Evolutionary conservation across 2,329 filamentous ascomycete species (phyloP).

Genomic region (Shiraia sp.): DNA sequence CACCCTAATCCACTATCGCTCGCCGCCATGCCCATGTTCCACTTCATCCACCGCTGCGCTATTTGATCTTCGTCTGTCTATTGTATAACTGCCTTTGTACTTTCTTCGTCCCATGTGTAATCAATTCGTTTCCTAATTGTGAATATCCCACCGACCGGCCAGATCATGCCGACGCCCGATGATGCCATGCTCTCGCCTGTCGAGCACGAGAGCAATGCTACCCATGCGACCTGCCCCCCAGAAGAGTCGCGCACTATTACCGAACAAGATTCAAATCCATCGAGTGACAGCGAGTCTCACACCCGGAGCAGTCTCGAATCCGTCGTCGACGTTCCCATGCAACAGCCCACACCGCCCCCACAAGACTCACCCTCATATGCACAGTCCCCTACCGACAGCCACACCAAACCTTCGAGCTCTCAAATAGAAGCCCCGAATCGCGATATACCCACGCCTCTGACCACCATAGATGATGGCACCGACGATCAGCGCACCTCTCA

Average conservation of each 20-base stretch:
- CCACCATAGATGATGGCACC: conserved; percentile 37
- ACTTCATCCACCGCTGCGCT: conserved; percentile 12
- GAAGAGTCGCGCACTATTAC: conserved; percentile 43
- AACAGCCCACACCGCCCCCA: conserved; percentile 44
- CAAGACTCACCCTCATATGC: conserved; percentile 27
- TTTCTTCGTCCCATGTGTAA: conserved; percentile 23
- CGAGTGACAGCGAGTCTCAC: conserved; percentile 15
- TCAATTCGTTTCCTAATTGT: conserved; percentile 16
- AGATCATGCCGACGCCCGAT: conserved; percentile 56
- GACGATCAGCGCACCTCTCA: conserved; percentile 42
- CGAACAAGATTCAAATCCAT: conserved; percentile 37
- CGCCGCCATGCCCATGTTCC: conserved; percentile 16
- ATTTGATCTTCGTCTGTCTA: conserved; percentile 7
- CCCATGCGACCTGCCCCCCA: conserved; percentile 56
- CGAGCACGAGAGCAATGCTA: conserved; percentile 49
- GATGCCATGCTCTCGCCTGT: conserved; percentile 45
- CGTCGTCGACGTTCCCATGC: conserved; percentile 22
- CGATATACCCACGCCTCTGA: conserved; percentile 46
- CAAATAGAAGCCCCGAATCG: conserved; percentile 39
- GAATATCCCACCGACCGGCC: conserved; percentile 31
- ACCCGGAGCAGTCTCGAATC: conserved; percentile 19
- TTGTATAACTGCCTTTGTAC: conserved; percentile 10
- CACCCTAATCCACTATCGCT: conserved; percentile 2
- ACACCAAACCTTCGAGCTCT: conserved; percentile 34
- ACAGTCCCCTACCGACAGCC: conserved; percentile 21